Evolutionary conservation across 2,329 filamentous ascomycete species (phyloP), one percentile per base, ranked within the genome.

Genomic region (Colletotrichum cereale): DNA sequence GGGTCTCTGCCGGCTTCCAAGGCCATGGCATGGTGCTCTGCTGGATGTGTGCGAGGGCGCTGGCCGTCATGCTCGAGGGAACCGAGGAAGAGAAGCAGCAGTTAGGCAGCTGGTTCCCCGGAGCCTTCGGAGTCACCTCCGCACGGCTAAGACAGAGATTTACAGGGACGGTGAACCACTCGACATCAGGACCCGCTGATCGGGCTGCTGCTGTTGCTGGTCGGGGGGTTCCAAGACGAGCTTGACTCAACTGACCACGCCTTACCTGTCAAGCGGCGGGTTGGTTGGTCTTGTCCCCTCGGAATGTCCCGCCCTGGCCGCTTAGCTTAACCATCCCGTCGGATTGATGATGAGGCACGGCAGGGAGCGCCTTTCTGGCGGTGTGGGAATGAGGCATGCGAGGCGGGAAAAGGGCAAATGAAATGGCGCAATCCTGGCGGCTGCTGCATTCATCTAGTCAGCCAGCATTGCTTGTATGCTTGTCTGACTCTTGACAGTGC

Each of bases 21-120:
- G 91, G 91, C 1, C 89, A 92, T 77, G 89, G 90, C 0, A 92
- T 92, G 90, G 90, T 90, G 1, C 78, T 89, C 40, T 89, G 88
- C 66, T 87, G 89, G 81, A 86, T 89, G 77, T 87, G 86, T 36
- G 89, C 89, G 0, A 84, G 86, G 74, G 90, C 86, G 0, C 75
- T 92, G 69, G 87, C 85, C 2, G 79, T 81, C 38, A 89, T 91
- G 86, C 84, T 90, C 73, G 74, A 79, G 48, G 80, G 77, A 16
- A 24, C 60, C 44, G 44, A 62, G 8, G 58, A 52, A 44, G 44
- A 48, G 5, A 50, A 40, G 44, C 34, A 52, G 34, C 60, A 77
- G 56, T 77, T 85, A 10, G 74, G 71, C 8, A 73, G 75, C 12
- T 90, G 88, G 88, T 89, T 90, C 57, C 88, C 88, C 0, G 76